Percentiles rank a stretch among this genome's conserved stretches.
phyloP scores from a whole-genome alignment of 2,329 filamentous ascomycete species.

The Exophiala sp. region DNA sequence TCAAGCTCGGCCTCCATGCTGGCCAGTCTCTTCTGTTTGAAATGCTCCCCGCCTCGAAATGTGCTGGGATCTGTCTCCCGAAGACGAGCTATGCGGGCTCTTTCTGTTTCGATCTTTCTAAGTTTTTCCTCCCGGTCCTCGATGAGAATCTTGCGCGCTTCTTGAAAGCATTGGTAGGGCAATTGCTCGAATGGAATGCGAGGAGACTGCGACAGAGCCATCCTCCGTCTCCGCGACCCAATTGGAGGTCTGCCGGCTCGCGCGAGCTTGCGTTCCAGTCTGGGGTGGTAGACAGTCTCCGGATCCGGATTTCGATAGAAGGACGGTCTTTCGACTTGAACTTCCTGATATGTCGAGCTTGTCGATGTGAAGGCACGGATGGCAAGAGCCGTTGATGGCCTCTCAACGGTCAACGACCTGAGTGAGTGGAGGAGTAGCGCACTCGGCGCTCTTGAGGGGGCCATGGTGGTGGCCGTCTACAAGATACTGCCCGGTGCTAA shows the following conservation, averaged over 20 bases:
- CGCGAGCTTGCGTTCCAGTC: slow-evolving; percentile 63
- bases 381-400: background rate
- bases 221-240: slow-evolving; percentile 77
- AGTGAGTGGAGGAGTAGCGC: slow-evolving; percentile 25
- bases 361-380: slow-evolving; percentile 18
- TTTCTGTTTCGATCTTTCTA: slow-evolving; percentile 60
- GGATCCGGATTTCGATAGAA: slow-evolving; percentile 52
- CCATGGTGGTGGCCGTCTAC: slow-evolving; percentile 15
- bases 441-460: slow-evolving; percentile 26
- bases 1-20: slow-evolving; percentile 69
- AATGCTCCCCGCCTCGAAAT: slow-evolving; percentile 56
- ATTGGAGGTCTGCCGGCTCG: slow-evolving; percentile 64
- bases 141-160: slow-evolving; percentile 76
- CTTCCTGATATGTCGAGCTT: slow-evolving; percentile 28
- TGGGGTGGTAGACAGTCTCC: slow-evolving; percentile 58
- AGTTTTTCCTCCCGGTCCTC: slow-evolving; percentile 79
- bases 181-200: slow-evolving; percentile 85
- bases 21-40: slow-evolving; percentile 60
- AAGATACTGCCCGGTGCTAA: background rate
- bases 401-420: slow-evolving; percentile 16
- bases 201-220: slow-evolving; percentile 58
- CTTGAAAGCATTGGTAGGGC: slow-evolving; percentile 96
- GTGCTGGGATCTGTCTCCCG: slow-evolving; percentile 53
- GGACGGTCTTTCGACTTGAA: slow-evolving; percentile 34
- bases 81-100: slow-evolving; percentile 62